A percentile compares a stretch with the other conserved stretches of the same genome.
phyloP scores from a whole-genome alignment of 306 rosid species.

The Malus sylvestris region DNA sequence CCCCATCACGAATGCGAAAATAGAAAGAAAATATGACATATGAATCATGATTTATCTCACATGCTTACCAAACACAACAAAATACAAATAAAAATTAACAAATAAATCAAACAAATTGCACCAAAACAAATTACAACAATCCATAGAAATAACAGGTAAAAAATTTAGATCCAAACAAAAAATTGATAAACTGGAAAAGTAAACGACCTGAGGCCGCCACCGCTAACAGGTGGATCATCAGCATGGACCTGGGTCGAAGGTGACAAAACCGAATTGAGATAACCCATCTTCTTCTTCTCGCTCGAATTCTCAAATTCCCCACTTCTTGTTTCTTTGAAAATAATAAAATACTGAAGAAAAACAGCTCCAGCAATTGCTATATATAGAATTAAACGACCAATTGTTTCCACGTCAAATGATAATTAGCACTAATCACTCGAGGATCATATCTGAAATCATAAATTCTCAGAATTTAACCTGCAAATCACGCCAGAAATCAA shows the following conservation, averaged over 20 bases:
- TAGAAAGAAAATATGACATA: not conserved
- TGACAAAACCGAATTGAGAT: conserved; percentile 69
- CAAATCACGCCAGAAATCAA: conserved; percentile 19
- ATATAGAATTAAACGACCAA: conserved; percentile 21
- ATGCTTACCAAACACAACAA: not conserved
- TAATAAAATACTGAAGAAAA: conserved; percentile 27
- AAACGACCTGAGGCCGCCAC: conserved; percentile 78
- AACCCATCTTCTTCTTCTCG: conserved; percentile 62
- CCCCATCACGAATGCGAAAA: not conserved
- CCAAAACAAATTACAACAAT: not conserved
- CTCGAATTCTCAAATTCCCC: conserved; percentile 38
- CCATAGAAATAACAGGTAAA: conserved; percentile 1
- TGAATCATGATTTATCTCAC: not conserved
- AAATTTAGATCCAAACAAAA: conserved; percentile 23
- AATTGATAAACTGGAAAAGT: not conserved
- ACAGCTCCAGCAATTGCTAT: conserved; percentile 22
- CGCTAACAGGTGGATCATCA: conserved; percentile 71
- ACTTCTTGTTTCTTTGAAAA: conserved; percentile 25
- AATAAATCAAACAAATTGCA: not conserved
- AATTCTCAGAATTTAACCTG: conserved; percentile 37
- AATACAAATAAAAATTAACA: not conserved
- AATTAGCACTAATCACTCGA: conserved; percentile 25
- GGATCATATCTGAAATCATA: conserved; percentile 18
- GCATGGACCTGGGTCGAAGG: conserved; percentile 65
- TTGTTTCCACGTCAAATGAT: conserved; percentile 22